Evolutionary conservation across 371 early-diverging fungal species (phyloP), one percentile per base, ranked within the genome.

Genomic region (Quaeritorhiza haematococci): DNA sequence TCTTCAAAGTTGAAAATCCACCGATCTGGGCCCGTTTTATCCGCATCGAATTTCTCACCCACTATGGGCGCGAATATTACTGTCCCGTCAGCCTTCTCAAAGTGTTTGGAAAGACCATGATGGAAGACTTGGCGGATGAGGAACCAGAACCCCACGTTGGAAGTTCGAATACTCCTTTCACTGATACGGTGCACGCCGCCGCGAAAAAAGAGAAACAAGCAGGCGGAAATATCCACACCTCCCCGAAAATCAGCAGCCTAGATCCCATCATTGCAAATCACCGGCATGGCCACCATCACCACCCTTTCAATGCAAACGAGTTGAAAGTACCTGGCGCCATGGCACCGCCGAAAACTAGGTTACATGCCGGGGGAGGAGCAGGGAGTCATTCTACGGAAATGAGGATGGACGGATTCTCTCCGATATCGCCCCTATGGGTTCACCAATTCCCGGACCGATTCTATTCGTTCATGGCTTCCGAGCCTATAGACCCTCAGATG

Each of bases 41-140:
- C 47, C 82, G 86, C 33, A 80, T 96, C 51, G 94, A 94, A 55
- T 91, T 98, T 62, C 33, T 88, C 29, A 82, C 83, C 4, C 92
- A 94, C 59, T 93, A 94, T 66, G 94, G 97, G 21, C 69, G 75
- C 41, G 94, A 98, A 67, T 91, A 84, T 58, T 96, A 92, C 66
- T 98, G 98, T 67, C 97, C 97, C 4, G 58, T 98, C 3, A 91
- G 87, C 42, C 68, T 91, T 28, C 67, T 98, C 33, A 78, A 85
- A 23, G 96, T 94, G 0, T 90, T 89, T 65, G 97, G 98, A 1
- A 86, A 85, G 42, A 88, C 93, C 0, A 91, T 93, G 79, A 81
- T 93, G 79, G 96, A 95, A 62, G 89, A 89, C 43, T 85, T 84
- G 52, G 84, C 85, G 48, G 73, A 76, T 24, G 83, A 86, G 21